Base-by-base conservation (phyloP, 2,329 filamentous ascomycete species). In the Colletotrichum salicis region DNA sequence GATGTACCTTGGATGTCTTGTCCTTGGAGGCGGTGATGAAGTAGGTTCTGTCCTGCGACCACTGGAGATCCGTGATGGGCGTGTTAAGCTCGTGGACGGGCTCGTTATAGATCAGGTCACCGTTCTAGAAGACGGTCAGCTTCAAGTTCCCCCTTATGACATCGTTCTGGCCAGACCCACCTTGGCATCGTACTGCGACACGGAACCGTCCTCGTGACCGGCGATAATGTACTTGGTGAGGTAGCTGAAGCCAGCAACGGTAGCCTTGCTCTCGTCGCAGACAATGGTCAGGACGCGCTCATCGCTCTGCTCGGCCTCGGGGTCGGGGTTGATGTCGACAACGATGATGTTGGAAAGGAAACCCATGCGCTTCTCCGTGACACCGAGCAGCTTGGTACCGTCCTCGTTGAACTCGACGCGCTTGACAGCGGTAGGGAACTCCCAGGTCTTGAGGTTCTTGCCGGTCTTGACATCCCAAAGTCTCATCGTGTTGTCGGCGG, bases 1-100 rank as follows among this genome's bases (percentile, higher is more conserved):
- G 24, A 35, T 60, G 59, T 69, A 94, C 92, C 89, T 97, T 97
- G 76, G 96, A 93, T 58, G 93, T 93, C 90, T 99, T 99, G 89
- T 99, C 96, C 88, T 98, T 98, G 80, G 93, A 96, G 70, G 96
- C 93, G 71, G 96, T 99, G 86, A 99, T 96, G 87, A 98, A 98
- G 87, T 98, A 98, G 79, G 95, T 97, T 78, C 96, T 91, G 87
- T 99, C 96, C 65, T 91, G 84, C 67, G 94, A 92, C 93, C 96
- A 98, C 86, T 99, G 96, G 73, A 99, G 90, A 83, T 99, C 96
- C 78, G 94, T 96, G 79, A 99, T 94, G 82, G 89, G 88, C 79
- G 88, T 86, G 85, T 94, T 92, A 79, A 92, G 91, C 84, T 97
- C 96, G 86, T 99, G 96, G 72, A 92, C 92, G 81, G 93, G 92